phyloP scores from a whole-genome alignment of 768 basidiomycete genomes.

The Hericium rajendrae region DNA sequence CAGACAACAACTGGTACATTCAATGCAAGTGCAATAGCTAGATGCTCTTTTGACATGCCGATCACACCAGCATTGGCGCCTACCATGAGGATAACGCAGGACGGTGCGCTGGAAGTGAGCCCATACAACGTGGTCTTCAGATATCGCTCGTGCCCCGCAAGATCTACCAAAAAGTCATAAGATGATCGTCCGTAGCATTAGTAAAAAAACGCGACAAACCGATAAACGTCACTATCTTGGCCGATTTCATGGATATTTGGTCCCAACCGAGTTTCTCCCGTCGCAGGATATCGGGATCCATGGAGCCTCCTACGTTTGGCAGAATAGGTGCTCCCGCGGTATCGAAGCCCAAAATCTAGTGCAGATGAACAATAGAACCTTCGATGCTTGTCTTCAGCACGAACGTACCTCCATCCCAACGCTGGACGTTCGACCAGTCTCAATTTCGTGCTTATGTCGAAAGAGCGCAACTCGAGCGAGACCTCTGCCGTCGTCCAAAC shows the following conservation, averaged over 20 bases:
- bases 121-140: constrained; percentile 92
- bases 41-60: constrained; percentile 92
- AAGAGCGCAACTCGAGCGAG: constrained; percentile 83
- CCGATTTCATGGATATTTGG: constrained; percentile 78
- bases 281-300: constrained; percentile 55
- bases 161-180: constrained; percentile 36
- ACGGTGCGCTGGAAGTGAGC: constrained; percentile 88
- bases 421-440: constrained; percentile 89
- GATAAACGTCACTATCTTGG: constrained; percentile 92
- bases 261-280: constrained; percentile 94
- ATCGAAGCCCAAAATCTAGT: constrained; percentile 81
- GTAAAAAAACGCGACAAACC: constrained; percentile 31
- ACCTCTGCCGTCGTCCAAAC: constrained; percentile 74
- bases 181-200: neutral
- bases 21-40: constrained; percentile 88
- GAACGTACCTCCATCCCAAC: constrained; percentile 90
- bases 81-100: constrained; percentile 86
- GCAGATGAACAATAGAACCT: neutral
- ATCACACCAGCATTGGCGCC: constrained; percentile 91
- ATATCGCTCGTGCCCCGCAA: constrained; percentile 94
- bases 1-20: constrained; percentile 90
- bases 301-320: constrained; percentile 47
- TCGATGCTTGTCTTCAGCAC: neutral
- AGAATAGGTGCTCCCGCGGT: constrained; percentile 70
- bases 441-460: constrained; percentile 95